Percentiles rank a stretch among this genome's conserved stretches.
Evolutionary conservation across 1,139 yeast genomes (phyloP).

Genomic region (Scheffersomyces titani): DNA sequence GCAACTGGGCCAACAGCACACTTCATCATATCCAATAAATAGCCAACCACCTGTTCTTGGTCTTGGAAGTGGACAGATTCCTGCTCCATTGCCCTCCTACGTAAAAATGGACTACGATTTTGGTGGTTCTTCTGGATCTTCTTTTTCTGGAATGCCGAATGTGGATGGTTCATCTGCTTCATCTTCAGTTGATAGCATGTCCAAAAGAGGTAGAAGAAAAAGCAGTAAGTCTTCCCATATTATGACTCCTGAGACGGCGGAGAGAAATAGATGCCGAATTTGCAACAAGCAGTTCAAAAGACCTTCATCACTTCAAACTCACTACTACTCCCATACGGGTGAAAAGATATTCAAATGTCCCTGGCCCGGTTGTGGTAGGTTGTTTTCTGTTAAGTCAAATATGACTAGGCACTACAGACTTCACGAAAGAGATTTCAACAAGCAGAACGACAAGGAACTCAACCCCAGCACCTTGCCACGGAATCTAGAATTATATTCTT

Average conservation of each 20-base stretch:
- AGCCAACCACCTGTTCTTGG: neutral
- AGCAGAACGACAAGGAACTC: conserved; percentile 2
- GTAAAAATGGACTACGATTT: neutral
- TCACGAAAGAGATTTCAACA: conserved; percentile 45
- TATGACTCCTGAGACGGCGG: conserved; percentile 37
- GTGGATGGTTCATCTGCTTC: neutral
- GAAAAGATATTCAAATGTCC: conserved; percentile 77
- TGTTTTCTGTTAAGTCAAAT: conserved; percentile 79
- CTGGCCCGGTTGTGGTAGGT: conserved; percentile 64
- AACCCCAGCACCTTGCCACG: neutral
- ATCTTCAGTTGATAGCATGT: neutral
- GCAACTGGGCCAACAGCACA: neutral
- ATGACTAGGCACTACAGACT: conserved; percentile 75
- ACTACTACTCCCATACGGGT: conserved; percentile 83
- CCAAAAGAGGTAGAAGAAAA: conserved; percentile 12
- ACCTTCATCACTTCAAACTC: conserved; percentile 80
- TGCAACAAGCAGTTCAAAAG: conserved; percentile 79
- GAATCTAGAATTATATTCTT: neutral
- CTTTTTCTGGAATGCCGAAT: neutral
- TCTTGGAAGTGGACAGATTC: neutral
- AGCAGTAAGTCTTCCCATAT: conserved; percentile 22
- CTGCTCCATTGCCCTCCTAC: neutral
- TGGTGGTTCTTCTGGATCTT: neutral
- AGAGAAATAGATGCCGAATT: conserved; percentile 54
- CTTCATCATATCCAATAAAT: neutral